These are phyloP conservation scores for Fraxinus angustifolia DNA, from an alignment of 305 asterid genomes.

Conservation along the genomic window DNA sequence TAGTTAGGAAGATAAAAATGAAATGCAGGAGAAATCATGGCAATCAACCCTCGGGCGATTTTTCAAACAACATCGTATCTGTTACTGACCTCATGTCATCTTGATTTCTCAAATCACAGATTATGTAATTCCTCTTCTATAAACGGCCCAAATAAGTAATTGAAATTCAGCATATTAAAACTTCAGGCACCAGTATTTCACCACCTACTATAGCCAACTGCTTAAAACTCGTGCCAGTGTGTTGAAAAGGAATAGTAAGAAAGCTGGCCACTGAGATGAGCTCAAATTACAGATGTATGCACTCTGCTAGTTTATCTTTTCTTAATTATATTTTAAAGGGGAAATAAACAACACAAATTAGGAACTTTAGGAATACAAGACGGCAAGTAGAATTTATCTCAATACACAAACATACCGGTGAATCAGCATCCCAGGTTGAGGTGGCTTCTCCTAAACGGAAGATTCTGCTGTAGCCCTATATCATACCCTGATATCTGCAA, in stretches of 20 bases:
- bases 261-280: neutral
- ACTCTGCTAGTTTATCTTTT: neutral
- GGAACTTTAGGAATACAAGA: constrained; percentile 11
- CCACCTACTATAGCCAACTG: neutral
- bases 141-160: neutral
- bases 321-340: neutral
- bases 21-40: neutral
- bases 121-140: neutral
- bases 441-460: constrained; percentile 96
- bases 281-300: neutral
- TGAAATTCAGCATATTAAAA: neutral
- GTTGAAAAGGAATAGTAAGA: neutral
- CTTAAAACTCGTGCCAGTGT: neutral
- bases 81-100: neutral
- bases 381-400: constrained; percentile 8
- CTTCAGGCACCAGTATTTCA: neutral
- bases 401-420: constrained; percentile 55
- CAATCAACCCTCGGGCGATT: no score
- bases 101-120: neutral
- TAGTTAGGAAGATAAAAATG: neutral
- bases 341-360: neutral
- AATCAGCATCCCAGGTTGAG: constrained; percentile 97
- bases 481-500: constrained; percentile 89
- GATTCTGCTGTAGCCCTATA: constrained; percentile 83
- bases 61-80: neutral